Evolutionary conservation across 345 rosid genomes (phyloP).

Genomic region (Eucalyptus sp.): DNA sequence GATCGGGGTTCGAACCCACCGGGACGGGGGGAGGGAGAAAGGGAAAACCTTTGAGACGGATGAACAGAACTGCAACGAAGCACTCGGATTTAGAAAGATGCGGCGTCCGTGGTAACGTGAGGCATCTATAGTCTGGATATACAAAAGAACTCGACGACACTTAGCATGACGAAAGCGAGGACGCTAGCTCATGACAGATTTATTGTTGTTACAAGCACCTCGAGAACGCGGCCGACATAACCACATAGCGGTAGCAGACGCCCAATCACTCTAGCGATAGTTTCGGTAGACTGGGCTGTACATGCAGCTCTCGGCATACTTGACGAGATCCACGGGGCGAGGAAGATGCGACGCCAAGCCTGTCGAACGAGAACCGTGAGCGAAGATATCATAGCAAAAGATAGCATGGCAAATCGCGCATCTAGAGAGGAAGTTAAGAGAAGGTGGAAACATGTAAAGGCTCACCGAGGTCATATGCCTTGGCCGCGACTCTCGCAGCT

Average conservation of each 20-base stretch:
- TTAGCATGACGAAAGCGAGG: background rate
- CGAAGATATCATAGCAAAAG: background rate
- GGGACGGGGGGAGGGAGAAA: background rate
- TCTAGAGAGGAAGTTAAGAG: background rate
- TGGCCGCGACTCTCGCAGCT: slow-evolving; percentile 92
- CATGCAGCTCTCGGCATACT: slow-evolving; percentile 95
- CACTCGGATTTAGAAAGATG: background rate
- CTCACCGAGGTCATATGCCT: slow-evolving; percentile 89
- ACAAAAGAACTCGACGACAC: background rate
- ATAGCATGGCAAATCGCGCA: background rate
- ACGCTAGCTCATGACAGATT: background rate
- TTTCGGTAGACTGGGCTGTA: slow-evolving; percentile 69
- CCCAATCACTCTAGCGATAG: slow-evolving; percentile 29
- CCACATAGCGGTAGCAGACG: no score
- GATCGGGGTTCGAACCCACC: background rate
- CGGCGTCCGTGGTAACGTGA: background rate
- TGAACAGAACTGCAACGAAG: background rate
- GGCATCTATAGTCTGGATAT: background rate
- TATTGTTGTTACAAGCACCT: background rate
- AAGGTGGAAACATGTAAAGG: background rate
- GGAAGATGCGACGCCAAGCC: slow-evolving; percentile 88
- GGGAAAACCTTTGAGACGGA: background rate
- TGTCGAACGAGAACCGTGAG: background rate
- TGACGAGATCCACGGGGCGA: slow-evolving; percentile 61
- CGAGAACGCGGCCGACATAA: background rate